Evolutionary conservation across 305 asterid species (phyloP).

Genomic region (Fraxinus sp.): DNA sequence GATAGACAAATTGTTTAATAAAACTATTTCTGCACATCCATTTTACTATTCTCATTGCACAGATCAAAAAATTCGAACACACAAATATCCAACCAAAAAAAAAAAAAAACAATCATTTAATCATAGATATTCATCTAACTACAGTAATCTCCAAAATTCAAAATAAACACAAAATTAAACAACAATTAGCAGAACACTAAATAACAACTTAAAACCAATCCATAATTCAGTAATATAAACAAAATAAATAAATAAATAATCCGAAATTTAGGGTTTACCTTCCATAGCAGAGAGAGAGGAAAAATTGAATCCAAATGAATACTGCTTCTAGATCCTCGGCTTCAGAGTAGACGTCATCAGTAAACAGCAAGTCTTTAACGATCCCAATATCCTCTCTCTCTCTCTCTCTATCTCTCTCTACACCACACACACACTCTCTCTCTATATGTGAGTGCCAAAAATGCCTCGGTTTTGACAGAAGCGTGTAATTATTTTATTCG

Average conservation of each 20-base stretch:
- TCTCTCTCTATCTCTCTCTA: no score
- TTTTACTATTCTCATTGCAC: neutral
- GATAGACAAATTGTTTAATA: no score
- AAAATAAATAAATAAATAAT: neutral
- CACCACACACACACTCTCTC: constrained; percentile 9
- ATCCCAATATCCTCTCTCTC: constrained; percentile 5
- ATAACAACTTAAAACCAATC: neutral
- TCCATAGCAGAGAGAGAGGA: constrained; percentile 29
- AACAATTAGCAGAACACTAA: neutral
- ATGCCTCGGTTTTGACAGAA: constrained; percentile 24
- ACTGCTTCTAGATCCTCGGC: constrained; percentile 29
- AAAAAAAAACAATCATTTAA: neutral
- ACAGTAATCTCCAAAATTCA: neutral
- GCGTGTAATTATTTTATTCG: constrained; percentile 19
- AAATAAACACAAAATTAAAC: neutral
- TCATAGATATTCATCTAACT: neutral
- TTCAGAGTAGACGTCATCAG: constrained; percentile 19
- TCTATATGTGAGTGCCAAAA: constrained; percentile 17
- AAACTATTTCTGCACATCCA: neutral
- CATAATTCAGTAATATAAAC: constrained; percentile 25
- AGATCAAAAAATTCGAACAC: neutral
- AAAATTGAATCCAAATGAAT: constrained; percentile 1
- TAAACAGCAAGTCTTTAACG: constrained; percentile 20
- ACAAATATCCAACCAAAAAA: neutral
- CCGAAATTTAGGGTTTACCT: constrained; percentile 34